Percentiles rank a stretch among this genome's conserved stretches.
Conservation (phyloP, 2,329 filamentous ascomycete genomes). For the Fusarium sp. region DNA sequence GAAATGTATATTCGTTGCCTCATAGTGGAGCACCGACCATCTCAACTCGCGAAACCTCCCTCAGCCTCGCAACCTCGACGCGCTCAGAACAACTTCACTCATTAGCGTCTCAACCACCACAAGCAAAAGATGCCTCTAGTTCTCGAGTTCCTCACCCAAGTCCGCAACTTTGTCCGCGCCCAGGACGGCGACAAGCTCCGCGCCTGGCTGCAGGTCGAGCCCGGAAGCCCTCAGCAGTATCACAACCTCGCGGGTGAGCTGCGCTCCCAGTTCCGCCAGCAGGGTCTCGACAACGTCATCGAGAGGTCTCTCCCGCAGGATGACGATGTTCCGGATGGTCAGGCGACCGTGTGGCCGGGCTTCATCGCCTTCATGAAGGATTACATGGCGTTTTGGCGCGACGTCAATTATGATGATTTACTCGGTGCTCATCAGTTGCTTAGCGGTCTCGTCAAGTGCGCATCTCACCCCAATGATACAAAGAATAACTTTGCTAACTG, state of each 20-base stretch:
- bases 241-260: constrained; percentile 76
- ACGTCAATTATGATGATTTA: constrained; percentile 81
- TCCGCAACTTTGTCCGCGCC: constrained; percentile 66
- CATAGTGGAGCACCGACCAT: constrained; percentile 37
- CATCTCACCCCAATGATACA: constrained; percentile 19
- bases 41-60: constrained; percentile 7
- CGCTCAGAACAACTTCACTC: constrained; percentile 10
- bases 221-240: constrained; percentile 75
- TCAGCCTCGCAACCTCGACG: not conserved
- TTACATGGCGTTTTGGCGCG: constrained; percentile 84
- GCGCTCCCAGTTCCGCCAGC: constrained; percentile 62
- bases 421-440: constrained; percentile 80
- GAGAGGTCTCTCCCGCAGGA: constrained; percentile 73
- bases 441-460: constrained; percentile 80
- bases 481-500: constrained; percentile 7
- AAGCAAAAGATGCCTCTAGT: constrained; percentile 67
- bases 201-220: constrained; percentile 80
- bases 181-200: constrained; percentile 75
- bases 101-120: not conserved
- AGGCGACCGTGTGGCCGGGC: constrained; percentile 77
- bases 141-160: constrained; percentile 74
- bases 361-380: constrained; percentile 84
- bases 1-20: not conserved
- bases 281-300: constrained; percentile 72
- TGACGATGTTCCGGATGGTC: constrained; percentile 71